These are phyloP conservation scores for Mortierella sp. DNA, from an alignment of 371 early-diverging fungal species.

Conservation along the genomic window DNA sequence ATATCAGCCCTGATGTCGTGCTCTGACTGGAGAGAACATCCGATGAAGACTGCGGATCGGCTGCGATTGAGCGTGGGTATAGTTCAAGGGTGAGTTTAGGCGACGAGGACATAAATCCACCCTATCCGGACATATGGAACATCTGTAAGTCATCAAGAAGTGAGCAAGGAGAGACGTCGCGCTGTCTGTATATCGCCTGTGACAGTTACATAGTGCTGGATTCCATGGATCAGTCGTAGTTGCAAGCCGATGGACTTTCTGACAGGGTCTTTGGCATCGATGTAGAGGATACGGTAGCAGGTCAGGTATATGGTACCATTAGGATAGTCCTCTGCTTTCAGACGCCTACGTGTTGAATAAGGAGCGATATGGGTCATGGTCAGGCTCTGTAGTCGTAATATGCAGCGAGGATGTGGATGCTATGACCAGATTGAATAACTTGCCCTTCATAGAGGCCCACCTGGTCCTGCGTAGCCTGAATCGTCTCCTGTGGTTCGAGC, in stretches of 20 bases:
- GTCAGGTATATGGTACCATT: conserved; percentile 84
- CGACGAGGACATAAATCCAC: conserved; percentile 73
- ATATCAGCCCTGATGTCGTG: conserved; percentile 3
- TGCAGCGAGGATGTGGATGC: no score
- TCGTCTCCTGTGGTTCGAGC: conserved; percentile 62
- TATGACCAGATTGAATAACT: no score
- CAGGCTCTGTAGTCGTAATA: no score
- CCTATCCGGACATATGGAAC: conserved; percentile 33
- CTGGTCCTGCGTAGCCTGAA: conserved; percentile 67
- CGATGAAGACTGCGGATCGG: conserved; percentile 8
- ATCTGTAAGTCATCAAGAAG: neutral
- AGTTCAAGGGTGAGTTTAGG: conserved; percentile 70
- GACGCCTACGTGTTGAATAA: conserved; percentile 19
- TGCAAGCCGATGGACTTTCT: conserved; percentile 68
- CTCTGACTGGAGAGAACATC: conserved; percentile 8
- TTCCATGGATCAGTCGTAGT: conserved; percentile 59
- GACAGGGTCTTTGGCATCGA: conserved; percentile 68
- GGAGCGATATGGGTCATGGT: neutral
- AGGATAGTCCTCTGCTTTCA: conserved; percentile 70
- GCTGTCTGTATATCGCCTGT: no score
- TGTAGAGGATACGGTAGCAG: conserved; percentile 80
- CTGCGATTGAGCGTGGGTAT: conserved; percentile 32
- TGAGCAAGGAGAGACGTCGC: conserved; percentile 2
- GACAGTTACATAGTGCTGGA: conserved; percentile 72
- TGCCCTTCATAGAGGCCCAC: conserved; percentile 82